Evolutionary conservation across 768 basidiomycete species (phyloP), one percentile per base, ranked within the genome.

Genomic region (Hygrophorus russula): DNA sequence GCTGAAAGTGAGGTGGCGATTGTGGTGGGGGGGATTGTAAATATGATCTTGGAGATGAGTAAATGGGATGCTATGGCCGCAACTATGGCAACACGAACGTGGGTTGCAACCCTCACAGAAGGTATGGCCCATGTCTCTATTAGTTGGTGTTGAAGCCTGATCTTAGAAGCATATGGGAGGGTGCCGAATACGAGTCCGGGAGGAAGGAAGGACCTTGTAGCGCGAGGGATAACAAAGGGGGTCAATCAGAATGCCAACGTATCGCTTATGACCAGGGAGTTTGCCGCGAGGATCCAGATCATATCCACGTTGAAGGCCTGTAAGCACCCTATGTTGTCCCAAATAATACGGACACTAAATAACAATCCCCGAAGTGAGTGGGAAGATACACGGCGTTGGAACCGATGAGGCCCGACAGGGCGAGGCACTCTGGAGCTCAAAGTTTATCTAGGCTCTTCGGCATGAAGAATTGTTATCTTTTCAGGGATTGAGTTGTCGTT

Each of bases 31-130:
- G 74, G 73, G 9, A 57, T 73, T 34, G 73, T 74, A 45, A 71
- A 74, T 49, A 69, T 73, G 71, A 59, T 71, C 15, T 53, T 75
- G 48, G 71, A 73, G 55, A 65, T 73, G 59, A 74, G 71, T 54
- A 69, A 65, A 55, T 73, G 71, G 72, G 71, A 74, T 44, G 67
- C 68, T 6, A 72, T 74, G 70, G 68, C 73, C 3, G 70, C 70
- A 5, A 72, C 63, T 20, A 73, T 74, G 71, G 67, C 73, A 32
- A 70, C 74, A 65, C 64, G 70, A 29, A 74, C 71, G 8, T 75
- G 73, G 74, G 65, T 66, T 4, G 72, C 76, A 41, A 53, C 59
- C 1, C 59, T 76, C n/a, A 59, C 65, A 6, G 65, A 67, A 27
- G 69, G 65, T 8, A 63, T 71, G 47, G 55, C 49, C 19, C 39